These are phyloP conservation scores for Phytophthora niederhauseri DNA, from an alignment of 352 stramenopile species.

Conservation along the genomic window DNA sequence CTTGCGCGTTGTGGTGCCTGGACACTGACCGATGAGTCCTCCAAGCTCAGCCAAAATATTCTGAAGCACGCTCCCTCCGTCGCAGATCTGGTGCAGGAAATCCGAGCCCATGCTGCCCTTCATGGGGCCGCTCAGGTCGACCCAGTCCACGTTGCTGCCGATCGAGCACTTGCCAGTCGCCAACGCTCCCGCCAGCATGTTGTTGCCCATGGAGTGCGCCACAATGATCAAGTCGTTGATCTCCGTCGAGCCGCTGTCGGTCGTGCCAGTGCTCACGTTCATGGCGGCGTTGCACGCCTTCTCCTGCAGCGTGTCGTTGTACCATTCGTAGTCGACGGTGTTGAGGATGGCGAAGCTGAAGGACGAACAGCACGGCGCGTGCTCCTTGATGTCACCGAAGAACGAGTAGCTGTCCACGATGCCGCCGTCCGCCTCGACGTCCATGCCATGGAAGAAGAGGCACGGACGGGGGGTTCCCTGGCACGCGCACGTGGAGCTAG, in stretches of 20 bases:
- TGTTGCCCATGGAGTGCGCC: constrained; percentile 67
- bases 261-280: constrained; percentile 32
- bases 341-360: constrained; percentile 56
- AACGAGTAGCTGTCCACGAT: constrained; percentile 47
- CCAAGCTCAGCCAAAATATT: constrained; percentile 31
- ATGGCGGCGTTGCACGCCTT: constrained; percentile 46
- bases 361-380: constrained; percentile 60
- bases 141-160: constrained; percentile 40
- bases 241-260: constrained; percentile 36
- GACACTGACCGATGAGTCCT: constrained; percentile 49
- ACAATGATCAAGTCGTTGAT: constrained; percentile 62
- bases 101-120: constrained; percentile 60
- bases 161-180: constrained; percentile 53
- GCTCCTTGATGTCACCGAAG: constrained; percentile 53
- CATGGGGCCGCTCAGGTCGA: constrained; percentile 49
- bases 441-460: constrained; percentile 64
- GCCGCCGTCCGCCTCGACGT: constrained; percentile 36
- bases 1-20: constrained; percentile 37
- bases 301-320: constrained; percentile 49
- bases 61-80: constrained; percentile 31
- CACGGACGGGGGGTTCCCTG: constrained; percentile 44
- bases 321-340: constrained; percentile 61
- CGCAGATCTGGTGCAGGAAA: constrained; percentile 48
- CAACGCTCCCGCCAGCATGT: constrained; percentile 54
- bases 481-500: constrained; percentile 41